These are phyloP conservation scores for Pulveroboletus sp. DNA, from an alignment of 768 basidiomycete genomes.

Conservation along the genomic window DNA sequence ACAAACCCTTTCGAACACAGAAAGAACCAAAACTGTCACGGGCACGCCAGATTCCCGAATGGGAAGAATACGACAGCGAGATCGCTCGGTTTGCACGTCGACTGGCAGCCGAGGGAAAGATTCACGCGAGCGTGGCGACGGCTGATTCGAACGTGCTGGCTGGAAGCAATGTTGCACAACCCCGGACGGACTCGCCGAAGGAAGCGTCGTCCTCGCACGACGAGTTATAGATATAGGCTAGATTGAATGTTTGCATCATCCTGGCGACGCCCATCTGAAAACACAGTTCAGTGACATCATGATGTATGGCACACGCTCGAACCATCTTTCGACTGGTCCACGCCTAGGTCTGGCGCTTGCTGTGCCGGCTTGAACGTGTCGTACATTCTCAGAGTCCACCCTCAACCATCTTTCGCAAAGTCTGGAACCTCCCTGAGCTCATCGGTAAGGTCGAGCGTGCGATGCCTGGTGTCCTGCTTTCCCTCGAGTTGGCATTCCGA, in stretches of 20 bases:
- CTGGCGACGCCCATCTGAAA: too few relatives aligned
- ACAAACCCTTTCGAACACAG: conserved; percentile 37
- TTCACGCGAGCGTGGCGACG: conserved; percentile 62
- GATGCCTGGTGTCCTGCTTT: too few relatives aligned
- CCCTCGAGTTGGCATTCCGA: too few relatives aligned
- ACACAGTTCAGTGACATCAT: too few relatives aligned
- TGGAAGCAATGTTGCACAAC: conserved; percentile 34
- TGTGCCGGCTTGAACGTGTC: too few relatives aligned
- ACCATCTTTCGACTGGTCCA: too few relatives aligned
- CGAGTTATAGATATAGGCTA: conserved; percentile 10
- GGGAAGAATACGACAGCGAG: conserved; percentile 92
- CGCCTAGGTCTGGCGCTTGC: too few relatives aligned
- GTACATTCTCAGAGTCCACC: too few relatives aligned
- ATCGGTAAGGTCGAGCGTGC: too few relatives aligned
- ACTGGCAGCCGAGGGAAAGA: conserved; percentile 65
- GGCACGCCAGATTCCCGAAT: conserved; percentile 94
- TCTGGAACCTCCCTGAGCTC: too few relatives aligned
- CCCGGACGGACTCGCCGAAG: not conserved
- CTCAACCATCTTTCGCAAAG: too few relatives aligned
- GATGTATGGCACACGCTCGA: not conserved
- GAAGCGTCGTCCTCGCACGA: conserved; percentile 9
- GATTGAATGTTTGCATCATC: not conserved
- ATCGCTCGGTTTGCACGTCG: conserved; percentile 78
- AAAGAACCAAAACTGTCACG: conserved; percentile 96
- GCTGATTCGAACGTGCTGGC: conserved; percentile 71